A percentile compares a stretch with the other conserved stretches of the same genome.
Conservation (phyloP, 805 yeast species). For the Candida andamanensis region DNA sequence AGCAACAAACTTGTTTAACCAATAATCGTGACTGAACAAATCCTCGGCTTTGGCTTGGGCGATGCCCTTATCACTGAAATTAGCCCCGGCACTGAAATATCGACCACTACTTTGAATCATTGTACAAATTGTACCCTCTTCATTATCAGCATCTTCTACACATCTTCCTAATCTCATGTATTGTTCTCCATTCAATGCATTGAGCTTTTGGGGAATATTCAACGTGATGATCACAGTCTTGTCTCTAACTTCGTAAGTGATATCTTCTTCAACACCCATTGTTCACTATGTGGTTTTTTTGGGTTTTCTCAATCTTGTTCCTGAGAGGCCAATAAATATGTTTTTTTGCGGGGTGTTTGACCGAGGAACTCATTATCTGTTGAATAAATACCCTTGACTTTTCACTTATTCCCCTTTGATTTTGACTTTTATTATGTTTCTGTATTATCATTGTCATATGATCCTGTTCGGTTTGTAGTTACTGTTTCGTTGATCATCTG, state of each 20-base stretch:
- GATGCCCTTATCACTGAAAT: constrained; percentile 43
- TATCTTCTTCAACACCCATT: no score
- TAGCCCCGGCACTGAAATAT: constrained; percentile 83
- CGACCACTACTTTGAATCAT: constrained; percentile 66
- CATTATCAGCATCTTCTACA: constrained; percentile 57
- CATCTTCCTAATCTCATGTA: constrained; percentile 55
- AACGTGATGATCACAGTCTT: constrained; percentile 59
- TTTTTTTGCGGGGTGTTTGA: constrained; percentile 5
- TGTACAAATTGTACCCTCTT: constrained; percentile 59
- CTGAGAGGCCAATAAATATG: no score
- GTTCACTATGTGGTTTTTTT: no score
- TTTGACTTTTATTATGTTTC: no score
- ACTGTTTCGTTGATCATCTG: no score
- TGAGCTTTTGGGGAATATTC: constrained; percentile 54
- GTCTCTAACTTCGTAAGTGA: constrained; percentile 40
- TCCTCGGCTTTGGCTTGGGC: constrained; percentile 24
- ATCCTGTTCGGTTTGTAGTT: no score
- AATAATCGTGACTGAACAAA: constrained; percentile 34
- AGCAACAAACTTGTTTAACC: constrained; percentile 59
- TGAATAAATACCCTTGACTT: no score
- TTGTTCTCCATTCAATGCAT: constrained; percentile 64
- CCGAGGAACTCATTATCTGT: constrained; percentile 2
- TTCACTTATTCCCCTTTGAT: no score
- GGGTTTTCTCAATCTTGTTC: no score
- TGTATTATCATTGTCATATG: no score